Conservation (phyloP, 1,139 yeast species). For the Candida sanyaensis region DNA sequence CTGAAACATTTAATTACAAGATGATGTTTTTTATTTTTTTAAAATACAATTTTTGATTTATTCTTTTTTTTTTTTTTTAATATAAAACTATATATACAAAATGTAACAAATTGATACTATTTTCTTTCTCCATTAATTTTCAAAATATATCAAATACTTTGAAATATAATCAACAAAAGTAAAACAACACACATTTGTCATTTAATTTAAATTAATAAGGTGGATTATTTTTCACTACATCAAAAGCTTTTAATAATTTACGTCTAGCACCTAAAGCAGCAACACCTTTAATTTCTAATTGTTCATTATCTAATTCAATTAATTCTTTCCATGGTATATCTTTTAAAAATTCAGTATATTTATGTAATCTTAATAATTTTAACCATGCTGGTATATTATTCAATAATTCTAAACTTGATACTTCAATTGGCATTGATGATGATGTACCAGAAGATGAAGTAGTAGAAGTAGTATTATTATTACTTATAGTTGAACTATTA, state of each 20-base stretch:
- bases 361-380: constrained; percentile 84
- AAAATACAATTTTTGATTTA: neutral
- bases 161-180: neutral
- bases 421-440: constrained; percentile 60
- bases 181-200: too few relatives aligned
- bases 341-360: constrained; percentile 83
- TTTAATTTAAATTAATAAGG: constrained; percentile 3
- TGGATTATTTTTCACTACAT: constrained; percentile 54
- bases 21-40: too few relatives aligned
- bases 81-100: neutral
- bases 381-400: constrained; percentile 91
- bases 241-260: constrained; percentile 88
- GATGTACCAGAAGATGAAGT: constrained; percentile 25
- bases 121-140: too few relatives aligned
- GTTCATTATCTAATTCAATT: constrained; percentile 67
- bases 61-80: neutral
- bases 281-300: constrained; percentile 79
- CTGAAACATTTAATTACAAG: too few relatives aligned
- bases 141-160: constrained; percentile 13
- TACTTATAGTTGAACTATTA: constrained; percentile 11
- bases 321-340: constrained; percentile 78
- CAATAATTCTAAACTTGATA: constrained; percentile 63
- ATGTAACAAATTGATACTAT: too few relatives aligned
- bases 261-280: constrained; percentile 94
- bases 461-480: too few relatives aligned